phyloP scores from a whole-genome alignment of 2,329 filamentous ascomycete genomes.

The Septoria linicola region DNA sequence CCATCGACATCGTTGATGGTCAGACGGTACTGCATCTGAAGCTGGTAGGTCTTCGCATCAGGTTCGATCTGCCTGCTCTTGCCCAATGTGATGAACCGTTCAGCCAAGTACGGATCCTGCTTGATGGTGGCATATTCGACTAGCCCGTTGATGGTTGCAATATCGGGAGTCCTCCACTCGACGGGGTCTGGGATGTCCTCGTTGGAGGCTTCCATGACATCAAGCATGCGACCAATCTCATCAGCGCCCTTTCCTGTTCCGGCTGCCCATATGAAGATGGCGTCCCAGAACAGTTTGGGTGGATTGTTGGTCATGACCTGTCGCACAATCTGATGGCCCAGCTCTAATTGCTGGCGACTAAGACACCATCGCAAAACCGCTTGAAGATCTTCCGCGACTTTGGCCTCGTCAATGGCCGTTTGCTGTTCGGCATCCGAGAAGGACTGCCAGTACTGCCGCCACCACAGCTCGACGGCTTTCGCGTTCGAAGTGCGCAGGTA shows the following conservation, averaged over 20 bases:
- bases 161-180: constrained; percentile 57
- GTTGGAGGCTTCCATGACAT: constrained; percentile 54
- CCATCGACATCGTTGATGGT: constrained; percentile 69
- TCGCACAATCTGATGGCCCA: constrained; percentile 61
- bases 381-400: constrained; percentile 3
- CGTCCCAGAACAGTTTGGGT: constrained; percentile 59
- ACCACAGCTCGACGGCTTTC: constrained; percentile 64
- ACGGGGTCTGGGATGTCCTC: constrained; percentile 42
- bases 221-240: constrained; percentile 71
- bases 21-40: constrained; percentile 76
- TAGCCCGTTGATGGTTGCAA: constrained; percentile 72
- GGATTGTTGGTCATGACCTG: constrained; percentile 33
- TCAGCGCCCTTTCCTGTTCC: constrained; percentile 69
- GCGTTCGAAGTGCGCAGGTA: constrained; percentile 61
- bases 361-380: constrained; percentile 29
- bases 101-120: constrained; percentile 68
- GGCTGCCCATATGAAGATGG: constrained; percentile 73
- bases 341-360: constrained; percentile 56
- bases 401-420: neutral
- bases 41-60: constrained; percentile 67
- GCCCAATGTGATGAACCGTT: constrained; percentile 69
- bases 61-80: constrained; percentile 64
- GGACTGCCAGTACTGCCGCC: constrained; percentile 5
- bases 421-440: neutral
- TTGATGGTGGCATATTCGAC: constrained; percentile 70